Evolutionary conservation across 148 eudicot species (phyloP).

Genomic region (Rhododendron kiyosumense): DNA sequence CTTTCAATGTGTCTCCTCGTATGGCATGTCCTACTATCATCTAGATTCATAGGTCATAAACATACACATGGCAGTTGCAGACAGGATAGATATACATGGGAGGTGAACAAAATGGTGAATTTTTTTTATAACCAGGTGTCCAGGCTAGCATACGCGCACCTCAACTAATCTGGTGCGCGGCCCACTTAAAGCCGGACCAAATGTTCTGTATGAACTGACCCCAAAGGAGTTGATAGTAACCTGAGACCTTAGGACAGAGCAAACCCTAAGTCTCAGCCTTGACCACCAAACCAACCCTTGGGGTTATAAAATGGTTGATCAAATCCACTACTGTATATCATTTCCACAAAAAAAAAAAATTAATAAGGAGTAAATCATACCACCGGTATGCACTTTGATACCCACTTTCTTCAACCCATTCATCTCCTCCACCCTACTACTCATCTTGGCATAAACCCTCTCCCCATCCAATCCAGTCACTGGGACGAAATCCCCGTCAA

Average conservation of each 20-base stretch:
- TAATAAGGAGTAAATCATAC: constrained; percentile 23
- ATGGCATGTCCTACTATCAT: background rate
- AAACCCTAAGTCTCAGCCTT: background rate
- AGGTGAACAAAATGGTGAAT: background rate
- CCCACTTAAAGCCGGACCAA: background rate
- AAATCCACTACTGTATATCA: background rate
- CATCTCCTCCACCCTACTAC: constrained; percentile 21
- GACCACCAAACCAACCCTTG: background rate
- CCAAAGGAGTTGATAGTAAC: background rate
- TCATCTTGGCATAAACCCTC: constrained; percentile 81
- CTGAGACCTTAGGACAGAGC: background rate
- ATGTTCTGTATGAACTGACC: background rate
- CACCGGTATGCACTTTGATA: constrained; percentile 22
- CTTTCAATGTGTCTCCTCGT: background rate
- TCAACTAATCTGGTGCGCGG: background rate
- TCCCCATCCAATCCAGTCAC: constrained; percentile 75
- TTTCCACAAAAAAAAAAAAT: background rate
- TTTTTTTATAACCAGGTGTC: background rate
- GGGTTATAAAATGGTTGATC: background rate
- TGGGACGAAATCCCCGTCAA: constrained; percentile 77
- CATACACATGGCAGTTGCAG: background rate
- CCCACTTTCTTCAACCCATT: constrained; percentile 23
- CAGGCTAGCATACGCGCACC: background rate
- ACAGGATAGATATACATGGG: background rate
- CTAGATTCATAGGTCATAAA: background rate